Base-by-base conservation (phyloP, 2,329 filamentous ascomycete species). In the Fusarium longipes region DNA sequence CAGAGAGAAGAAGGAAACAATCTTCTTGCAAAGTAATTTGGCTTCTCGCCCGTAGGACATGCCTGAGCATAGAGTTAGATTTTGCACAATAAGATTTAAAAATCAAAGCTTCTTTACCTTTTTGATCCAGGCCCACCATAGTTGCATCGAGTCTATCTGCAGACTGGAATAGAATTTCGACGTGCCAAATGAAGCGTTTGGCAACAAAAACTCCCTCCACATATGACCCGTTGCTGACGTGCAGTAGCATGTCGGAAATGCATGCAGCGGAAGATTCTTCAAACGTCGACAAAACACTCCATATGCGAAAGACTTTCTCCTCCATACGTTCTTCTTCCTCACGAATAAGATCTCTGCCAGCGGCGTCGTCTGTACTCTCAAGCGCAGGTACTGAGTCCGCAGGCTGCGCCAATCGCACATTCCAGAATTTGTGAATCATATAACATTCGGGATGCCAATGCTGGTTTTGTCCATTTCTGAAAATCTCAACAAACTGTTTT, bases 391-490 rank as follows among this genome's bases (percentile, higher is more conserved):
- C 80, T 33, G 82, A 75, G 57, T 89, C 84, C 38, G 85, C 84
- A 12, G 86, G 83, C 25, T 89, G 85, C 12, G 89, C 88, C 35
- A 99, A 83, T 50, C 96, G 90, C 61, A 99, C 96, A 76, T 98
- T 99, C 96, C 96, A 99, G 80, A 98, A 99, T 76, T 99, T 99
- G 82, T 99, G 96, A 66, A 99, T 99, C 96, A 99, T 99, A 80
- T 99, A 99, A 79, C 96, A 99, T 80, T 99, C 96, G 3, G 96
- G 96, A 77, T 99, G 96, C 96, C 96, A 99, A 77, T 99, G 96
- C 76, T 99, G 96, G 76, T 98, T 97, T 77, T 97, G 92, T 3
- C 95, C 95, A 78, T 98, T 98, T 72, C 96, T 91, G 80, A 94
- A 99, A 64, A 99, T 98, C 79, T 99, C 96, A 63, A 99, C 96